Evolutionary conservation across 768 basidiomycete species (phyloP).

Genomic region (Stropharia rugosoannulata): DNA sequence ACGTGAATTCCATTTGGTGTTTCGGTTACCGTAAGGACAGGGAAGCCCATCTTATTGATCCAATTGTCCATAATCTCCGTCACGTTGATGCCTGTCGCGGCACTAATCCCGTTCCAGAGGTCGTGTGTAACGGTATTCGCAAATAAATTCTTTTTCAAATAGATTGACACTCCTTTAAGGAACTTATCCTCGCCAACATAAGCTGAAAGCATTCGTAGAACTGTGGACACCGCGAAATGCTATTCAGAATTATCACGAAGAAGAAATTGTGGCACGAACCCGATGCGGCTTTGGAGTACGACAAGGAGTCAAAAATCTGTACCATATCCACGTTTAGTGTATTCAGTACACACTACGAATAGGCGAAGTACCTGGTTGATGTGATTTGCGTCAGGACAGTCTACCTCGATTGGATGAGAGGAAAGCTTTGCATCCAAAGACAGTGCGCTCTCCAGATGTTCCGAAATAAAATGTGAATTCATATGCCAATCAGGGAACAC

Average conservation of each 20-base stretch:
- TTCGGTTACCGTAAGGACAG: slow-evolving; percentile 86
- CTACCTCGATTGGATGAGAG: slow-evolving; percentile 92
- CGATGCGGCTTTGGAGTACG: slow-evolving; percentile 83
- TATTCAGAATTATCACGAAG: not conserved
- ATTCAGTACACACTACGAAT: not conserved
- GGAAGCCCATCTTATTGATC: slow-evolving; percentile 88
- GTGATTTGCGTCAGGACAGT: slow-evolving; percentile 80
- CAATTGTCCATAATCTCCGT: slow-evolving; percentile 87
- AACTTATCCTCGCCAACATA: slow-evolving; percentile 89
- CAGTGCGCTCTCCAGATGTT: slow-evolving; percentile 74
- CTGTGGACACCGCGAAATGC: slow-evolving; percentile 28
- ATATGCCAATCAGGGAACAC: slow-evolving; percentile 87
- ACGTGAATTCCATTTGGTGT: slow-evolving; percentile 67
- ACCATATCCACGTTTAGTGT: not conserved
- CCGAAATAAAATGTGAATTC: slow-evolving; percentile 74
- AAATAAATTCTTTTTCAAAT: slow-evolving; percentile 87
- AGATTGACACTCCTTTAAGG: slow-evolving; percentile 84
- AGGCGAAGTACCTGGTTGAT: slow-evolving; percentile 60
- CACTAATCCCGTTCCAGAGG: slow-evolving; percentile 82
- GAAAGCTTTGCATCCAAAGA: slow-evolving; percentile 80
- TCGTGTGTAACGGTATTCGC: slow-evolving; percentile 82
- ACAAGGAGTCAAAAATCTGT: slow-evolving; percentile 87
- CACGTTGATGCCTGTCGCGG: slow-evolving; percentile 72
- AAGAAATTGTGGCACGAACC: slow-evolving; percentile 36
- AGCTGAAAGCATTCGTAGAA: slow-evolving; percentile 88